Conservation (phyloP, 192 early-diverging fungal species). For the Coemansia sp. region DNA sequence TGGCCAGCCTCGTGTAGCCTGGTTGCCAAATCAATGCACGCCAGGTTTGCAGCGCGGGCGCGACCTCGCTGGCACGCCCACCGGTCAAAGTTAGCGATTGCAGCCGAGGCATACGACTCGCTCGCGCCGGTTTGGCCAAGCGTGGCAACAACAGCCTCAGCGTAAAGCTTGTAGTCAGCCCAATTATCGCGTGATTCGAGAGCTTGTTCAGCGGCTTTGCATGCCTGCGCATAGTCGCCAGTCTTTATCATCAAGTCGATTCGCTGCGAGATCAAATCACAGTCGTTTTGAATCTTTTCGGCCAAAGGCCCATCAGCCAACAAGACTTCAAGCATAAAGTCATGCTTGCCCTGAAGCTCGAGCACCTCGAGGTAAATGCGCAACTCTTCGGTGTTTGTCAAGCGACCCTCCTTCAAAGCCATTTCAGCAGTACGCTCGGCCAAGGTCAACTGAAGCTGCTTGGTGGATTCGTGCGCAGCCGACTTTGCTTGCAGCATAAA, state of each 20-base stretch:
- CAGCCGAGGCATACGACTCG: not conserved
- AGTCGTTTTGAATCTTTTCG: slow-evolving; percentile 64
- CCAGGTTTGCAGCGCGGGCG: slow-evolving; percentile 32
- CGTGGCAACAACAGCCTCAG: slow-evolving; percentile 14
- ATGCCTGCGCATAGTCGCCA: slow-evolving; percentile 48
- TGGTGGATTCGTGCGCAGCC: slow-evolving; percentile 18
- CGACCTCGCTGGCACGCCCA: slow-evolving; percentile 30
- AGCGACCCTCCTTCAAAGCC: slow-evolving; percentile 60
- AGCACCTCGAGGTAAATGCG: slow-evolving; percentile 73
- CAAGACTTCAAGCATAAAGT: slow-evolving; percentile 62
- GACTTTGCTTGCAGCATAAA: slow-evolving; percentile 67
- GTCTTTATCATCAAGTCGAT: slow-evolving; percentile 54
- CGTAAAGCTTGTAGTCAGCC: slow-evolving; percentile 41
- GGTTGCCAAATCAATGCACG: slow-evolving; percentile 20
- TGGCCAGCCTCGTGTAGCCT: slow-evolving; percentile 6
- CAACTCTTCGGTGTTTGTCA: slow-evolving; percentile 72
- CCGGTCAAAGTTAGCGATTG: slow-evolving; percentile 7
- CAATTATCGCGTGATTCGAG: slow-evolving; percentile 50
- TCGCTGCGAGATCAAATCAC: slow-evolving; percentile 63
- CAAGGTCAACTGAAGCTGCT: slow-evolving; percentile 58
- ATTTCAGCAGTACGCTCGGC: slow-evolving; percentile 83
- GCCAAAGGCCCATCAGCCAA: slow-evolving; percentile 54
- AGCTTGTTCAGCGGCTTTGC: slow-evolving; percentile 35
- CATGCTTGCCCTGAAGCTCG: slow-evolving; percentile 62
- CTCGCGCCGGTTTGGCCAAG: not conserved